Evolutionary conservation across 1,284 basidiomycete species (phyloP).

Genomic region (Microbotryum scabiosae): DNA sequence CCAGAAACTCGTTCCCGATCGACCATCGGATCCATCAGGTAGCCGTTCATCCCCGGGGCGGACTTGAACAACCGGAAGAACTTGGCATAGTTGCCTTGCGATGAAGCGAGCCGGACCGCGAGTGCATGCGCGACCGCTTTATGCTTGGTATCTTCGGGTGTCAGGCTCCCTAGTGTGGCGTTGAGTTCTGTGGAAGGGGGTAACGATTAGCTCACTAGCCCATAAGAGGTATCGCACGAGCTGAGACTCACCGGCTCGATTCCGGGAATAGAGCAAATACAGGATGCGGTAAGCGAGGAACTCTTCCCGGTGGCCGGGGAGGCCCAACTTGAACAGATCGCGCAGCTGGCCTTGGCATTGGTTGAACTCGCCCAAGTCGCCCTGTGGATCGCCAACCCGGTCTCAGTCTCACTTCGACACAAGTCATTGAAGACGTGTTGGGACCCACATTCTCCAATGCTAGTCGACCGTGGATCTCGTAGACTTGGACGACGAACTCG

Average conservation of each 20-base stretch:
- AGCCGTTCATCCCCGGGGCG: conserved; percentile 94
- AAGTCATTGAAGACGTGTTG: no score
- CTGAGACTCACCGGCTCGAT: conserved; percentile 67
- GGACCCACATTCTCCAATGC: conserved; percentile 76
- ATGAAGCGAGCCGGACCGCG: conserved; percentile 73
- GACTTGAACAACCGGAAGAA: conserved; percentile 77
- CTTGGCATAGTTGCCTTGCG: conserved; percentile 87
- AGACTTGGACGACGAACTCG: conserved; percentile 93
- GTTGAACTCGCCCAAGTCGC: conserved; percentile 97
- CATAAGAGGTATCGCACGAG: conserved; percentile 7
- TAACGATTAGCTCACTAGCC: conserved; percentile 15
- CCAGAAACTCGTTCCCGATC: conserved; percentile 82
- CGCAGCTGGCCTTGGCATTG: conserved; percentile 90
- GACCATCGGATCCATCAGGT: conserved; percentile 99
- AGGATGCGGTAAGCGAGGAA: conserved; percentile 97
- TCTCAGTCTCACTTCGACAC: not conserved
- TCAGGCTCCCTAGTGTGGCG: conserved; percentile 90
- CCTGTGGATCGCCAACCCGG: conserved; percentile 46
- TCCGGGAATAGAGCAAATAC: conserved; percentile 87
- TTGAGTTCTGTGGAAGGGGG: conserved; percentile 64
- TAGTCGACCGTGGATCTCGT: conserved; percentile 97
- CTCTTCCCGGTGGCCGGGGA: conserved; percentile 83
- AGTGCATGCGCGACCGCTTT: conserved; percentile 79
- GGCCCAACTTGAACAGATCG: conserved; percentile 82
- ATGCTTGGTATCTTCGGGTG: conserved; percentile 72